Evolutionary conservation across 1,284 basidiomycete genomes (phyloP).

Genomic region (Heterobasidion occidentale): DNA sequence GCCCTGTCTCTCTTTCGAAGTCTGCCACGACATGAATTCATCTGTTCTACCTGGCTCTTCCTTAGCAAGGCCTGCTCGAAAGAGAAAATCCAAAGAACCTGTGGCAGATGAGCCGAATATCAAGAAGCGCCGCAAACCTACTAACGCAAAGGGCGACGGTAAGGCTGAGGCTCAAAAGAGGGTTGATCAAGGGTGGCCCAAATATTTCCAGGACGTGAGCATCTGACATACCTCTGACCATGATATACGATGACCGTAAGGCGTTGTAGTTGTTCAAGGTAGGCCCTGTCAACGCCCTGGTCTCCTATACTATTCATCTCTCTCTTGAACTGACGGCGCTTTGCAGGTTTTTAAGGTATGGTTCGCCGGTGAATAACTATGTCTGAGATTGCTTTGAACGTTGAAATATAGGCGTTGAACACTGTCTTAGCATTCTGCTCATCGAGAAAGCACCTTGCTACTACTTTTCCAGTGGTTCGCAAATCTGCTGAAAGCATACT

Average conservation of each 20-base stretch:
- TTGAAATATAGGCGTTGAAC: constrained; percentile 60
- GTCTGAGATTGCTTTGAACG: constrained; percentile 10
- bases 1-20: not conserved
- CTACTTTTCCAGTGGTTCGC: constrained; percentile 72
- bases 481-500: constrained; percentile 74
- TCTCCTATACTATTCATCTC: not conserved
- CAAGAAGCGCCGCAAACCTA: not conserved
- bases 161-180: constrained; percentile 3
- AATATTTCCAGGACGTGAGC: constrained; percentile 17
- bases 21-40: not conserved
- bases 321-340: not conserved
- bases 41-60: not conserved
- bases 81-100: not conserved
- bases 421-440: constrained; percentile 87
- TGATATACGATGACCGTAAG: not conserved
- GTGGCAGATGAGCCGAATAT: not conserved
- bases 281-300: not conserved
- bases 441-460: constrained; percentile 75
- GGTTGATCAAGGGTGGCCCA: constrained; percentile 13
- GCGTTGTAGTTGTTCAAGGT: constrained; percentile 17
- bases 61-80: not conserved
- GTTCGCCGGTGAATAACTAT: not conserved
- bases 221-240: not conserved
- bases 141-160: not conserved
- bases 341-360: constrained; percentile 18